Conservation (phyloP, 2,329 filamentous ascomycete genomes). For the Aureobasidium mangrovei region DNA sequence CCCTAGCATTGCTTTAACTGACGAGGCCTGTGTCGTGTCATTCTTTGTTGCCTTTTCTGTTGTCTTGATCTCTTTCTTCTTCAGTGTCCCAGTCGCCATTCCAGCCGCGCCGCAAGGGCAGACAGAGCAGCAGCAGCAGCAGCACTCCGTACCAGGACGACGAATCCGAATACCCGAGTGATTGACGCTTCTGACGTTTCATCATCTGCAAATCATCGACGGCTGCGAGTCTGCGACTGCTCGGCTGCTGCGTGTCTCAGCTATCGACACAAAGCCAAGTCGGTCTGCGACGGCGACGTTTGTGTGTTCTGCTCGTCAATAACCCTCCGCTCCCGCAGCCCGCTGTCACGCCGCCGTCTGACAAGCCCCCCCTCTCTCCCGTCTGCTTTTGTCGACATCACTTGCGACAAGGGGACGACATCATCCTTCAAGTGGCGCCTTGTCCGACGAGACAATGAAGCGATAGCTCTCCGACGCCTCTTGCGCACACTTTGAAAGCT, state of each 20-base stretch:
- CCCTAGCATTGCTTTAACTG: neutral
- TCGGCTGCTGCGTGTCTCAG: slow-evolving; percentile 8
- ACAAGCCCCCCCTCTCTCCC: neutral
- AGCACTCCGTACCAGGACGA: too few species aligned
- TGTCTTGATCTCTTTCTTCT: neutral
- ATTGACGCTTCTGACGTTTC: slow-evolving; percentile 12
- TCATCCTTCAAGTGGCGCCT: neutral
- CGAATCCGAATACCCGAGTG: slow-evolving; percentile 7
- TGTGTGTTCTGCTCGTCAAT: neutral
- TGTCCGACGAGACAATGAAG: slow-evolving; percentile 4
- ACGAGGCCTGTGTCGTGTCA: neutral
- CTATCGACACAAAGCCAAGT: neutral
- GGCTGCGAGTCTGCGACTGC: slow-evolving; percentile 8
- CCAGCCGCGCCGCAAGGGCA: too few species aligned
- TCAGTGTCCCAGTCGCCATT: neutral
- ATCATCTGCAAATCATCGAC: slow-evolving; percentile 9
- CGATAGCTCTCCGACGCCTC: slow-evolving; percentile 6
- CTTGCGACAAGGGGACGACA: neutral
- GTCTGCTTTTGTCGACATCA: neutral
- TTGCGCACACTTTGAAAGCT: slow-evolving; percentile 3
- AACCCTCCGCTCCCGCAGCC: neutral
- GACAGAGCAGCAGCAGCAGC: too few species aligned
- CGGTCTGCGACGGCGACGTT: neutral
- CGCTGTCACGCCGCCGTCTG: neutral
- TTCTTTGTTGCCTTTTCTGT: neutral